Percentiles rank a stretch among this genome's conserved stretches.
These are phyloP conservation scores for Monilinia fructicola DNA, from an alignment of 2,329 filamentous ascomycete genomes.

Conservation along the genomic window DNA sequence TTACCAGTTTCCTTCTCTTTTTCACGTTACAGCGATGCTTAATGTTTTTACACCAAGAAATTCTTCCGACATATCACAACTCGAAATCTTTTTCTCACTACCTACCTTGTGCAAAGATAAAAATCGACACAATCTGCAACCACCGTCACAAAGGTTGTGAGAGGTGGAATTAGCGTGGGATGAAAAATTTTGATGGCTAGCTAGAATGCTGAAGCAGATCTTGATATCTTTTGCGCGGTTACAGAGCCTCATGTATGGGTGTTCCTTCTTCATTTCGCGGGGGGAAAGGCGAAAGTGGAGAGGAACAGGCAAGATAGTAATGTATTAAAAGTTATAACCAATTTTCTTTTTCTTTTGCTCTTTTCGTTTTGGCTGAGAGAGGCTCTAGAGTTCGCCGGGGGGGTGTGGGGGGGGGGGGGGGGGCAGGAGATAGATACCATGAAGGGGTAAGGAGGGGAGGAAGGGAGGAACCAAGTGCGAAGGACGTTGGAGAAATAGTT, in stretches of 20 bases:
- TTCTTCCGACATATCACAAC: conserved; percentile 8
- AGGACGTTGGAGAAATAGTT: too few species aligned
- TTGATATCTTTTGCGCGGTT: conserved; percentile 9
- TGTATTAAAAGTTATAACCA: conserved; percentile 9
- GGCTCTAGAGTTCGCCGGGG: too few species aligned
- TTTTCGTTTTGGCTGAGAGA: background rate
- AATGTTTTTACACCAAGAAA: conserved; percentile 22
- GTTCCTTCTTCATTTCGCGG: conserved; percentile 3
- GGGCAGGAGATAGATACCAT: background rate
- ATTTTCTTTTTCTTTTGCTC: background rate
- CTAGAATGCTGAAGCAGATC: background rate
- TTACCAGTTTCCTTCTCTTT: conserved; percentile 16
- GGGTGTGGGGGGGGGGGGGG: too few species aligned
- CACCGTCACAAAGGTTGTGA: conserved; percentile 20
- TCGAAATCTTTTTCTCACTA: conserved; percentile 13
- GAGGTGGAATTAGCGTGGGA: conserved; percentile 10
- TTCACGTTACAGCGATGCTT: conserved; percentile 20
- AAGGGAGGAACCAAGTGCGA: too few species aligned
- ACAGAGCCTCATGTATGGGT: conserved; percentile 6
- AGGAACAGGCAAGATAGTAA: conserved; percentile 4
- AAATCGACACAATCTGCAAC: conserved; percentile 16
- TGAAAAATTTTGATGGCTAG: conserved; percentile 5
- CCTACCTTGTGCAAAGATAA: conserved; percentile 20
- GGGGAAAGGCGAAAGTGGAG: background rate
- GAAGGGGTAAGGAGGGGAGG: background rate